Evolutionary conservation across 495 filamentous ascomycete genomes (phyloP).

Genomic region (Thermochaetoides thermophila): DNA sequence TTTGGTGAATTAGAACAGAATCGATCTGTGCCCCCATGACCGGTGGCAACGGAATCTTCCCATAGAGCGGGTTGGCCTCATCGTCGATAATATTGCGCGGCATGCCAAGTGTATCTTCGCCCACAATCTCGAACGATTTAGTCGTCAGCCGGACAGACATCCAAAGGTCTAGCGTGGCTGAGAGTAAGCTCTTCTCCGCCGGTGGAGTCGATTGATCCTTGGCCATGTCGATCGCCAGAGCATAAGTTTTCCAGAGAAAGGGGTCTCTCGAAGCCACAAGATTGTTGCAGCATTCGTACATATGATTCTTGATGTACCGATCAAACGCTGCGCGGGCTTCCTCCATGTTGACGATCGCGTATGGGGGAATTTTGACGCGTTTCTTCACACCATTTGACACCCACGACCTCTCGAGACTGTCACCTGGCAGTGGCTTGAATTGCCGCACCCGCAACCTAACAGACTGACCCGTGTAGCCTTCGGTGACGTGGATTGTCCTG

Average conservation of each 20-base stretch:
- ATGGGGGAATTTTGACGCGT: slow-evolving; percentile 27
- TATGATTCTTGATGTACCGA: slow-evolving; percentile 26
- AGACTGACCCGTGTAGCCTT: slow-evolving; percentile 28
- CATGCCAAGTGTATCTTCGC: slow-evolving; percentile 40
- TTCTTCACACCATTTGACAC: slow-evolving; percentile 21
- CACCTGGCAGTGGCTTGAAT: slow-evolving; percentile 33
- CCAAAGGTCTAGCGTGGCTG: slow-evolving; percentile 38
- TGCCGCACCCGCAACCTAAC: slow-evolving; percentile 30
- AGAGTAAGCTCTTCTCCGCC: slow-evolving; percentile 28
- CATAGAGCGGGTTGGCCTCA: slow-evolving; percentile 30
- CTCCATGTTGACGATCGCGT: slow-evolving; percentile 34
- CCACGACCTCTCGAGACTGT: slow-evolving; percentile 33
- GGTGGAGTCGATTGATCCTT: slow-evolving; percentile 12
- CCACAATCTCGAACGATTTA: slow-evolving; percentile 39
- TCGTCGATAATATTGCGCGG: slow-evolving; percentile 30
- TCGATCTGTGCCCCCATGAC: slow-evolving; percentile 48
- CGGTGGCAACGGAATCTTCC: slow-evolving; percentile 40
- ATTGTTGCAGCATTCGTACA: slow-evolving; percentile 26
- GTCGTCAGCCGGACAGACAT: slow-evolving; percentile 43
- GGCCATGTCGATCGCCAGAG: slow-evolving; percentile 22
- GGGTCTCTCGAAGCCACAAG: slow-evolving; percentile 22
- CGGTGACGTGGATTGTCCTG: slow-evolving; percentile 29
- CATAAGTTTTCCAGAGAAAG: slow-evolving; percentile 30
- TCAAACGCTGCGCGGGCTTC: slow-evolving; percentile 26
- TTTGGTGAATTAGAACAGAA: slow-evolving; percentile 39